These are phyloP conservation scores for Chaetomium olivaceum DNA, from an alignment of 2,329 filamentous ascomycete genomes.

Conservation along the genomic window DNA sequence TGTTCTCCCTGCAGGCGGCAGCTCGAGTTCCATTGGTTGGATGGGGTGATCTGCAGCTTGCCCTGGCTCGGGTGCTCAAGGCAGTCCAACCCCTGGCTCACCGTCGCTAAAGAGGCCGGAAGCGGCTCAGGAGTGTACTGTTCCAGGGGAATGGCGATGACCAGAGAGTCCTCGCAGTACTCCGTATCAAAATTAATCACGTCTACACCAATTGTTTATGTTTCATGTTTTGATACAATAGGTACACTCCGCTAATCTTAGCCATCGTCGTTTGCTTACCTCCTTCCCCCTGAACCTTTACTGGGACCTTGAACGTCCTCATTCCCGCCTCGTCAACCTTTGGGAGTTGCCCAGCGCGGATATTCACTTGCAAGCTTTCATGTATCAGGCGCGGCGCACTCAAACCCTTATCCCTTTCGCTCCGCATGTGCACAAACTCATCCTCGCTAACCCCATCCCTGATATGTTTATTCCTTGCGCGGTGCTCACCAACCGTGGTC, in stretches of 20 bases:
- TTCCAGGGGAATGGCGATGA: no score
- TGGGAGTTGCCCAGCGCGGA: slow-evolving; percentile 50
- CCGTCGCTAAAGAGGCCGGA: no score
- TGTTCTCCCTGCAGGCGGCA: no score
- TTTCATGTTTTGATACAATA: background rate
- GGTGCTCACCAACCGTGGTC: slow-evolving; percentile 50
- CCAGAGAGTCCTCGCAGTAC: no score
- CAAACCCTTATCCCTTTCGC: slow-evolving; percentile 46
- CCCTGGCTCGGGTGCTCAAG: no score
- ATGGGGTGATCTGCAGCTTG: no score
- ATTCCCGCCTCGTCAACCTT: slow-evolving; percentile 34
- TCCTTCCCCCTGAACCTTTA: slow-evolving; percentile 33
- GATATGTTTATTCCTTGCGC: slow-evolving; percentile 50
- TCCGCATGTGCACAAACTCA: slow-evolving; percentile 48
- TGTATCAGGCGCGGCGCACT: slow-evolving; percentile 51
- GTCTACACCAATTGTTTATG: background rate
- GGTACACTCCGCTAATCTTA: background rate
- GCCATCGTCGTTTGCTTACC: background rate
- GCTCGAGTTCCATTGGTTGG: no score
- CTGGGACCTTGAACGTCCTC: slow-evolving; percentile 42
- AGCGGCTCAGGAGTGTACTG: no score
- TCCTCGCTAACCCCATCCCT: slow-evolving; percentile 43
- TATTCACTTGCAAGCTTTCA: slow-evolving; percentile 54
- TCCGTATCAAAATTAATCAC: no score
- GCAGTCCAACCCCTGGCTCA: no score